phyloP scores from a whole-genome alignment of 495 filamentous ascomycete species.

The Halenospora varia region DNA sequence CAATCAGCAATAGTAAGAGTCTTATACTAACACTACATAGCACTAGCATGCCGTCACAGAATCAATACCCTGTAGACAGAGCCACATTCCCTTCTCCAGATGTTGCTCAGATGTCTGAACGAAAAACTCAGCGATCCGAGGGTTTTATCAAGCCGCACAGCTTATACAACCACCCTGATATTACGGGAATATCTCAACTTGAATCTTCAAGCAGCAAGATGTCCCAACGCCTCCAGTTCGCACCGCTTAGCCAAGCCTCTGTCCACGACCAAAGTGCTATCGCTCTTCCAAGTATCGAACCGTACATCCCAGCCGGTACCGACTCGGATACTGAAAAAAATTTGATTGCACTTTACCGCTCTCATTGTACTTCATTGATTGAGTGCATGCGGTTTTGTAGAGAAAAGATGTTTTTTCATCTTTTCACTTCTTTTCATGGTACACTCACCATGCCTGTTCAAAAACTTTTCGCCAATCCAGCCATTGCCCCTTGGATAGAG shows the following conservation, averaged over 20 bases:
- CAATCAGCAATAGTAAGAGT: not conserved
- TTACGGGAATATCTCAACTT: conserved; percentile 39
- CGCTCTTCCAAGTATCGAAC: conserved; percentile 70
- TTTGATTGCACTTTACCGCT: conserved; percentile 80
- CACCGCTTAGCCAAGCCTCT: conserved; percentile 43
- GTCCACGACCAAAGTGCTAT: conserved; percentile 62
- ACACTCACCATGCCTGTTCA: conserved; percentile 96
- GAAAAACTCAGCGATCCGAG: conserved; percentile 6
- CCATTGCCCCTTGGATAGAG: conserved; percentile 86
- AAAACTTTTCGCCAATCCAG: conserved; percentile 79
- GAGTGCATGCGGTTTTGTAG: conserved; percentile 95
- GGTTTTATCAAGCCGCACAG: conserved; percentile 33
- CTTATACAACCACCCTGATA: conserved; percentile 48
- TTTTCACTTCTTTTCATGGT: conserved; percentile 94
- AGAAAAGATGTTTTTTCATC: conserved; percentile 88
- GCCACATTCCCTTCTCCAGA: conserved; percentile 68
- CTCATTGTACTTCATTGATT: conserved; percentile 90
- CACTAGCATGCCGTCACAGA: conserved; percentile 25
- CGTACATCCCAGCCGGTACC: conserved; percentile 68
- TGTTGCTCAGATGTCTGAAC: conserved; percentile 24
- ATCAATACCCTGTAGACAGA: conserved; percentile 57
- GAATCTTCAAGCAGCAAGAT: conserved; percentile 50
- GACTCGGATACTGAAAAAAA: conserved; percentile 81
- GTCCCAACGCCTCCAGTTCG: conserved; percentile 62
- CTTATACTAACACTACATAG: conserved; percentile 21